phyloP scores from a whole-genome alignment of 257 asterid genomes.

The Forsythia viridissima region DNA sequence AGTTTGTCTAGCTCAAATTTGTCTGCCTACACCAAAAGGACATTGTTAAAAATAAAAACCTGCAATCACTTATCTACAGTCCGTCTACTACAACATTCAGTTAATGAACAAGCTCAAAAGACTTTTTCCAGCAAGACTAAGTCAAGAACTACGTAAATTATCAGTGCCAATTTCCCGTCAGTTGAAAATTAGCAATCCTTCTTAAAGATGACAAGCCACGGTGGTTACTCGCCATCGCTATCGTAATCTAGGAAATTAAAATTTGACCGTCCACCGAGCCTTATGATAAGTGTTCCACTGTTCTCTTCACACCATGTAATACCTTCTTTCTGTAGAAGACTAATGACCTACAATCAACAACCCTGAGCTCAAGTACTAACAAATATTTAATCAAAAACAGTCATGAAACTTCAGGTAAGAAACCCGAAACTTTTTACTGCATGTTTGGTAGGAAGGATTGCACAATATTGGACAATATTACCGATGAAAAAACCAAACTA shows the following conservation, averaged over 20 bases:
- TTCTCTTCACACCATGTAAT: conserved; percentile 78
- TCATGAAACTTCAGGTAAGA: background rate
- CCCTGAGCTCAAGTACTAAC: background rate
- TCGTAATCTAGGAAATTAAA: conserved; percentile 72
- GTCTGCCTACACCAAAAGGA: conserved; percentile 8
- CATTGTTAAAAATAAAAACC: background rate
- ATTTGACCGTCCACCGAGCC: conserved; percentile 57
- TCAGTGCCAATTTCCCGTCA: background rate
- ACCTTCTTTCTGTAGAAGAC: conserved; percentile 68
- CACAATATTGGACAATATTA: background rate
- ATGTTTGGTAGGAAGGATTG: background rate
- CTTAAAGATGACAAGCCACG: conserved; percentile 9
- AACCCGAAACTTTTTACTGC: background rate
- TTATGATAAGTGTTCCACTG: conserved; percentile 72
- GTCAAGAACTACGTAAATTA: background rate
- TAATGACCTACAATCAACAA: conserved; percentile 52
- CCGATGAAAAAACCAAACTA: background rate
- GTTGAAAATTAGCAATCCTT: background rate
- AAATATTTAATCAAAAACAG: background rate
- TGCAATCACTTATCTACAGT: background rate
- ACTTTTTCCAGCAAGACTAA: background rate
- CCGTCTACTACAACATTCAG: background rate
- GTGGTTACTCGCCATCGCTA: conserved; percentile 58
- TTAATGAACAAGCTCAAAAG: background rate
- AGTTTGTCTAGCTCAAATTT: conserved; percentile 2